Evolutionary conservation across 345 rosid genomes (phyloP).

Genomic region (Jatropha curcas): DNA sequence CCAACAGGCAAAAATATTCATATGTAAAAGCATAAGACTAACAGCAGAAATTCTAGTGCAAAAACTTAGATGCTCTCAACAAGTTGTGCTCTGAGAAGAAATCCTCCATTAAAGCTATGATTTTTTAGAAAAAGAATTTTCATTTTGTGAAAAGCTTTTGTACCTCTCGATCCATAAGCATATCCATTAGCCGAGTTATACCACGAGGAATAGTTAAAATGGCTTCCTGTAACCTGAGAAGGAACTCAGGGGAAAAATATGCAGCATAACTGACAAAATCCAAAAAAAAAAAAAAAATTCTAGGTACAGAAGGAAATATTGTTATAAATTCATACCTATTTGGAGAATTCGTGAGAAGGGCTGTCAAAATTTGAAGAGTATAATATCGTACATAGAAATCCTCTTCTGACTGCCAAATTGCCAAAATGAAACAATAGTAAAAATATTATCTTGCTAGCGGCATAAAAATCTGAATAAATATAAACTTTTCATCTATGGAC

Average conservation of each 20-base stretch:
- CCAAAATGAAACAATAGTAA: not conserved
- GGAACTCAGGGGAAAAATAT: slow-evolving; percentile 42
- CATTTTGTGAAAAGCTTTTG: slow-evolving; percentile 10
- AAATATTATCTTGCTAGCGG: not conserved
- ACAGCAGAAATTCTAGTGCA: not conserved
- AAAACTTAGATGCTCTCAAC: not conserved
- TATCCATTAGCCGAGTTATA: slow-evolving; percentile 96
- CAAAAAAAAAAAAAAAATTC: not conserved
- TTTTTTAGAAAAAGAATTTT: not conserved
- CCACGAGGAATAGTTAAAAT: slow-evolving; percentile 96
- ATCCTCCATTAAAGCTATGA: not conserved
- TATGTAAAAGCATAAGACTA: slow-evolving; percentile 1
- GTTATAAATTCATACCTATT: slow-evolving; percentile 59
- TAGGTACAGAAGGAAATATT: slow-evolving; percentile 7
- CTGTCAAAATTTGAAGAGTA: slow-evolving; percentile 92
- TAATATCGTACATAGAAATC: slow-evolving; percentile 95
- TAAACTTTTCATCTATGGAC: not conserved
- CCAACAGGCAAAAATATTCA: not conserved
- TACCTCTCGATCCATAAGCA: slow-evolving; percentile 99
- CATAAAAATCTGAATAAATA: not conserved
- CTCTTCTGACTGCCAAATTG: slow-evolving; percentile 76
- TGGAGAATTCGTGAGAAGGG: slow-evolving; percentile 86
- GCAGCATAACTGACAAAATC: slow-evolving; percentile 24
- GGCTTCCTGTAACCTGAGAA: slow-evolving; percentile 97
- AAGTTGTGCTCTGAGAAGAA: not conserved